A percentile compares a stretch with the other conserved stretches of the same genome.
These are phyloP conservation scores for Tilletia caries DNA, from an alignment of 1,284 basidiomycete genomes.

Conservation along the genomic window DNA sequence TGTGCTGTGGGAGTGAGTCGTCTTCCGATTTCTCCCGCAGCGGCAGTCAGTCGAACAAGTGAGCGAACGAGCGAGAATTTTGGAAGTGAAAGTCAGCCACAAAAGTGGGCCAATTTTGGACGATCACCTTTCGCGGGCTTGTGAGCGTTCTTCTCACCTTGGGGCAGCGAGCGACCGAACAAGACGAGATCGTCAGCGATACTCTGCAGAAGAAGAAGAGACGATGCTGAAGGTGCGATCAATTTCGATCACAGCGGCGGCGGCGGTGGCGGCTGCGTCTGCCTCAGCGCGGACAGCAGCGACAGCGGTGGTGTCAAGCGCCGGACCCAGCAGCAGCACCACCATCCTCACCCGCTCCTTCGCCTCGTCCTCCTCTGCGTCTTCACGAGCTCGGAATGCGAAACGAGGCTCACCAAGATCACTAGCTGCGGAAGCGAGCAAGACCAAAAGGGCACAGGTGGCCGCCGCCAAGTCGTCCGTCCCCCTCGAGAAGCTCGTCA, in stretches of 20 bases:
- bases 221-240: neutral
- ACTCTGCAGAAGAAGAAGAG: no score
- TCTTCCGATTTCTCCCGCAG: no score
- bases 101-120: no score
- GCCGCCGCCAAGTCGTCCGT: neutral
- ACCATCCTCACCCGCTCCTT: neutral
- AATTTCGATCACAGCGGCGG: neutral
- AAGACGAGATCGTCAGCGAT: no score
- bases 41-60: no score
- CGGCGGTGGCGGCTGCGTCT: neutral
- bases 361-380: neutral
- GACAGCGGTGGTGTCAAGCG: neutral
- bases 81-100: no score
- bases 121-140: no score
- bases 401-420: neutral
- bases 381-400: neutral
- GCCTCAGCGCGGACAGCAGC: neutral
- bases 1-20: no score
- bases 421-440: neutral
- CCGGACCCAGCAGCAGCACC: neutral
- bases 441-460: neutral
- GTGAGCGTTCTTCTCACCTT: no score
- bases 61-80: no score
- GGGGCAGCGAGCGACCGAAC: no score
- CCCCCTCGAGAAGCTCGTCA: neutral